A percentile compares a stretch with the other conserved stretches of the same genome.
Evolutionary conservation across 1,139 yeast genomes (phyloP).

Genomic region (Debaryomyces coudertii): DNA sequence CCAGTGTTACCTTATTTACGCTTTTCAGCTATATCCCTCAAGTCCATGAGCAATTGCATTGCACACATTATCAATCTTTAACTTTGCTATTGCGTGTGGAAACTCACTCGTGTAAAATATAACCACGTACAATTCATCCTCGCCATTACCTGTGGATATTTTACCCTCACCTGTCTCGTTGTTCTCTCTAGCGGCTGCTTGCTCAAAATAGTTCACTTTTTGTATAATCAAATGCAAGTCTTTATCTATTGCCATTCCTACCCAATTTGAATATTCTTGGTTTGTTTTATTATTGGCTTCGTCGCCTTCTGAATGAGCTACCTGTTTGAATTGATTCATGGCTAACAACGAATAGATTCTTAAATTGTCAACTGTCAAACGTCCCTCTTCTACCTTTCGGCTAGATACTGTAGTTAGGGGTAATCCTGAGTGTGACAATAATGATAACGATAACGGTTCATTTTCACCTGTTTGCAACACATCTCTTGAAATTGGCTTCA

Average conservation of each 20-base stretch:
- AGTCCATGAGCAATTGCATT: slow-evolving; percentile 37
- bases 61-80: slow-evolving; percentile 42
- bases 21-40: slow-evolving; percentile 25
- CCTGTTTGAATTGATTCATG: slow-evolving; percentile 35
- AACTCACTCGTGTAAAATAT: slow-evolving; percentile 37
- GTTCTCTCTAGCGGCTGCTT: slow-evolving; percentile 10
- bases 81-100: slow-evolving; percentile 48
- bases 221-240: slow-evolving; percentile 34
- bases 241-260: slow-evolving; percentile 36
- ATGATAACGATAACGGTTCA: slow-evolving; percentile 44
- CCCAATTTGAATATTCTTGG: slow-evolving; percentile 29
- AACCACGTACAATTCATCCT: slow-evolving; percentile 26
- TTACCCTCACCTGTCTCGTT: slow-evolving; percentile 9
- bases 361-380: slow-evolving; percentile 41
- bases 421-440: slow-evolving; percentile 46
- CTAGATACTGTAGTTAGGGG: slow-evolving; percentile 43
- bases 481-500: slow-evolving; percentile 27
- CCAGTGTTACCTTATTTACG: not conserved
- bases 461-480: slow-evolving; percentile 11
- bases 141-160: slow-evolving; percentile 1
- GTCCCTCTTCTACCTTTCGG: slow-evolving; percentile 12
- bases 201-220: slow-evolving; percentile 16
- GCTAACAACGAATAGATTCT: slow-evolving; percentile 52
- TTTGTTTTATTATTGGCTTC: slow-evolving; percentile 3
- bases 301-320: slow-evolving; percentile 8